Evolutionary conservation across 1,284 basidiomycete genomes (phyloP).

Genomic region (Heliocybe sulcata): DNA sequence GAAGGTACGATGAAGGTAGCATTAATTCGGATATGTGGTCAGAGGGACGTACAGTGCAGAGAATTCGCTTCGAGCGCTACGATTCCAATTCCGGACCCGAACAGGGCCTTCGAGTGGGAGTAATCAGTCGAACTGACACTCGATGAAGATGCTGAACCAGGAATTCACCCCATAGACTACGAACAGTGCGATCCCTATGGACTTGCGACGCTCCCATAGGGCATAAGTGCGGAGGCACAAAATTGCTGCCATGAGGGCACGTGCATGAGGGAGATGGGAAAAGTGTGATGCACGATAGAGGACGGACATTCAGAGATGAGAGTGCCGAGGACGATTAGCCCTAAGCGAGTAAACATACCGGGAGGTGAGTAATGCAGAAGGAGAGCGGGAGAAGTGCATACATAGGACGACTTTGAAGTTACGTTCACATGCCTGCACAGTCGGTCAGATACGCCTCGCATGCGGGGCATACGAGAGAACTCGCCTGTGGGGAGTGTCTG

Average conservation of each 20-base stretch:
- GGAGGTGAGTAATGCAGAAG: not conserved
- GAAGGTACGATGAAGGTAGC: too few species aligned
- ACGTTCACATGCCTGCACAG: not conserved
- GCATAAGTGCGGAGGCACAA: constrained; percentile 36
- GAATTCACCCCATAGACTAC: not conserved
- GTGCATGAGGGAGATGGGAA: not conserved
- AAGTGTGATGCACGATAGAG: constrained; percentile 2
- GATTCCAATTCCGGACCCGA: constrained; percentile 24
- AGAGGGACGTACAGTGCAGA: constrained; percentile 22
- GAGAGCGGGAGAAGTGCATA: constrained; percentile 10
- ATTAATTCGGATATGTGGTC: not conserved
- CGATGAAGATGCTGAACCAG: too few species aligned
- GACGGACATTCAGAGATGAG: constrained; percentile 25
- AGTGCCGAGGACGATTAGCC: constrained; percentile 29
- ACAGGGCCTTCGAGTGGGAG: constrained; percentile 2
- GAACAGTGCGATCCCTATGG: not conserved
- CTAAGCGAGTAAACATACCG: constrained; percentile 12
- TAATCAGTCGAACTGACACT: too few species aligned
- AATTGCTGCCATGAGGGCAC: constrained; percentile 17
- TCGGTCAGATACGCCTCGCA: not conserved
- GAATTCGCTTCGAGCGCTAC: constrained; percentile 25
- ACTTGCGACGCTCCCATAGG: constrained; percentile 30
- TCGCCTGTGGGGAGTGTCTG: not conserved
- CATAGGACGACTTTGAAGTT: constrained; percentile 21
- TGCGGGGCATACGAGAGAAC: not conserved